Percentiles rank a stretch among this genome's conserved stretches.
Conservation (phyloP, 2,329 filamentous ascomycete species). For the Nothopassalora personata region DNA sequence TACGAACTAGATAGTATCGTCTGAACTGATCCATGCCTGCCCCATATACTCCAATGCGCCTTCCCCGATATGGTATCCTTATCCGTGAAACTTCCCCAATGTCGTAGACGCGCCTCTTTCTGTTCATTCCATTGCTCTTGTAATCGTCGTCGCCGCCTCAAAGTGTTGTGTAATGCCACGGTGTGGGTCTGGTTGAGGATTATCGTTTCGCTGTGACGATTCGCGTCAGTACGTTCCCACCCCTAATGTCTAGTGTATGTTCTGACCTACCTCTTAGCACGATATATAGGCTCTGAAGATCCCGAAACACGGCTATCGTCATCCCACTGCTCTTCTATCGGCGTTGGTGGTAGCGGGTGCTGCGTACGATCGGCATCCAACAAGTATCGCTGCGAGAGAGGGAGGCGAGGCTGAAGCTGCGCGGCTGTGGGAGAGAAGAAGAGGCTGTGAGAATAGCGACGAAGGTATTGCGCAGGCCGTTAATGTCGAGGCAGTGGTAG, state of each 20-base stretch:
- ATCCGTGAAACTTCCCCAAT: background rate
- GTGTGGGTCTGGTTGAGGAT: background rate
- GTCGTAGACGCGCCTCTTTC: background rate
- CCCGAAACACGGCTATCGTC: background rate
- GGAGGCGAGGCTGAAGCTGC: background rate
- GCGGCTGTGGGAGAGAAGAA: background rate
- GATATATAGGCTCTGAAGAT: background rate
- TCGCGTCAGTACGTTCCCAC: background rate
- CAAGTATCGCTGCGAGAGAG: background rate
- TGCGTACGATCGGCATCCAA: background rate
- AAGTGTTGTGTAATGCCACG: background rate
- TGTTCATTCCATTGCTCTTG: background rate
- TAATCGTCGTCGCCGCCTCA: background rate
- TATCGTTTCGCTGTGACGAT: background rate
- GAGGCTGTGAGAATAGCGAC: background rate
- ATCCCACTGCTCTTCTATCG: background rate
- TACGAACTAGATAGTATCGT: background rate
- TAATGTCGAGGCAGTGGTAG: background rate
- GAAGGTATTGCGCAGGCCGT: background rate
- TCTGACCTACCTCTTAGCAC: background rate
- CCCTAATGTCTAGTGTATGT: background rate
- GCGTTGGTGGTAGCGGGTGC: background rate
- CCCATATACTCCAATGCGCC: background rate
- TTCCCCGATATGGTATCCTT: background rate
- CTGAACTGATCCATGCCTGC: background rate